Conservation (phyloP, 768 basidiomycete species). For the Cyclocybe cylindracea region DNA sequence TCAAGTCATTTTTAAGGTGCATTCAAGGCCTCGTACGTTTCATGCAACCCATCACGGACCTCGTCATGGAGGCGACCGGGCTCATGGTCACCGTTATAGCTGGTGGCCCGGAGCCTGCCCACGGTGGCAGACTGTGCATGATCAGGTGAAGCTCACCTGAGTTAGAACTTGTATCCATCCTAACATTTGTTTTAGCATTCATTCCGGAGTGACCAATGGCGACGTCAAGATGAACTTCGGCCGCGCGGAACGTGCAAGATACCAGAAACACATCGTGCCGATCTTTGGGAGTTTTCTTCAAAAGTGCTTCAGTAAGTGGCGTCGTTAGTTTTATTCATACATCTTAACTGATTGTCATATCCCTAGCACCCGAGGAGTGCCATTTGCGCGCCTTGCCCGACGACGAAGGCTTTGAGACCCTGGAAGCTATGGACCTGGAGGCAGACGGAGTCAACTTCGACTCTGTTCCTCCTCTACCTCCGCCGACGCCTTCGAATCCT, state of each 20-base stretch:
- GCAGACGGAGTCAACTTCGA: neutral
- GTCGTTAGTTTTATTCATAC: neutral
- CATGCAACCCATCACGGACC: constrained; percentile 6
- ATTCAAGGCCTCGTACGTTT: constrained; percentile 2
- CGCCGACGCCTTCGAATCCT: neutral
- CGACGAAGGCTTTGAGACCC: neutral
- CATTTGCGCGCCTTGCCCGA: neutral
- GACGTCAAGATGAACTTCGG: constrained; percentile 11
- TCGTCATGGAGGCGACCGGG: constrained; percentile 3
- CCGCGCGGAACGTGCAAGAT: neutral
- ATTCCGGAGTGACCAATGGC: neutral
- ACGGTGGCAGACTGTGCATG: too few relatives aligned
- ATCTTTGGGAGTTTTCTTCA: neutral
- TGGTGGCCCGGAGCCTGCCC: constrained; percentile 12
- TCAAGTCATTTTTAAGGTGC: constrained; percentile 5
- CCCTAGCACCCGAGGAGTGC: constrained; percentile 5
- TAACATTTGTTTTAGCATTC: constrained; percentile 5
- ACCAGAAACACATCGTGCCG: too few relatives aligned
- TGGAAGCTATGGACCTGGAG: neutral
- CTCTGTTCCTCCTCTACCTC: neutral
- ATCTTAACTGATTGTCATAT: neutral
- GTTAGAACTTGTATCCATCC: too few relatives aligned
- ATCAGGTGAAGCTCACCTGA: constrained; percentile 7
- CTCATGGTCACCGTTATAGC: constrained; percentile 7
- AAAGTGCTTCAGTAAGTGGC: constrained; percentile 11